Evolutionary conservation across 2,329 filamentous ascomycete species (phyloP), one percentile per base, ranked within the genome.

Genomic region (Harringtonia aguacate): DNA sequence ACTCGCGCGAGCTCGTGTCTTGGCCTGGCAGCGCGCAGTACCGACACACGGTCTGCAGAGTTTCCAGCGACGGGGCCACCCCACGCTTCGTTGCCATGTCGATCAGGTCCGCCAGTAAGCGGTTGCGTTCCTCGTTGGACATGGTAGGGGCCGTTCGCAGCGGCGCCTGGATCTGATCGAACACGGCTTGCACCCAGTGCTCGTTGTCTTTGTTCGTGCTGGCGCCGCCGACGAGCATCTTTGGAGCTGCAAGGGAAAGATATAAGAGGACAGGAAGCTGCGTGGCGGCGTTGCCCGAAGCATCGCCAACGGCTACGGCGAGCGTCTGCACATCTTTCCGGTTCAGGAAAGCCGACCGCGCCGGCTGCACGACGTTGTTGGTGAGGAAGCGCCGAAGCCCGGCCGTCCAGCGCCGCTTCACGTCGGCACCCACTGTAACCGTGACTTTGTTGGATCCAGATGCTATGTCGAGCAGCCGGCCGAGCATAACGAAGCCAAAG

Each of bases 331-430:
- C 56, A 22, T 63, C 63, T 33, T 61, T 60, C 20, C 61, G 61
- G 44, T 63, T 66, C 15, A 71, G 49, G 45, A 71, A 78, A 1
- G 60, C 58, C 2, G 68, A 63, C 45, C 70, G 66, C 1, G 70
- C 68, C 1, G 74, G 73, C 2, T 73, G 62, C 37, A 77, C 65
- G 44, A 79, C 59, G 50, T 67, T 72, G 28, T 64, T 64, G 36
- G 67, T 66, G 51, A 77, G 59, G 39, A 78, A 72, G 3, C 56
- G 61, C 40, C 68, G 64, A 1, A 78, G 56, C 36, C 70, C 68
- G 4, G 55, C 54, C 2, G 59, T 56, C 75, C 75, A 79, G 4
- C 55, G 56, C 4, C 55, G 53, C 41, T 53, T 55, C 17, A 57
- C 55, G n/a, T 48, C 46, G 8, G 50, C 41, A 9, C 56, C 53